Percentiles rank a stretch among this genome's conserved stretches.
Conservation (phyloP, 352 stramenopile genomes). For the Lagenidium giganteum region DNA sequence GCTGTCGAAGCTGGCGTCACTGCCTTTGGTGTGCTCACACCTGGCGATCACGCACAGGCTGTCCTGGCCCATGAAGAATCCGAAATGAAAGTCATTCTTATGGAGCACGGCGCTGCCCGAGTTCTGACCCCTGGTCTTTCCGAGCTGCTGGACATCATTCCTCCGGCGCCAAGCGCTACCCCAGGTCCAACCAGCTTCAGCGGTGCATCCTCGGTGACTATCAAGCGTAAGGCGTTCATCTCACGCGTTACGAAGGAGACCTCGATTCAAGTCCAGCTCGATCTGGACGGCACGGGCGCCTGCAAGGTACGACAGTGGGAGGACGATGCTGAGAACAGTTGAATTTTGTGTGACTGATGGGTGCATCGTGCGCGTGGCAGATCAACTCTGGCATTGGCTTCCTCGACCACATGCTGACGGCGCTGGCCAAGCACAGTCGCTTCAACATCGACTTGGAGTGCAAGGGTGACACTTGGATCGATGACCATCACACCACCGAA, state of each 20-base stretch:
- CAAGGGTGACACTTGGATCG: slow-evolving; percentile 93
- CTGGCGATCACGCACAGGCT: slow-evolving; percentile 75
- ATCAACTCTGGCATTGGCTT: slow-evolving; percentile 89
- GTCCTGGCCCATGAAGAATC: slow-evolving; percentile 55
- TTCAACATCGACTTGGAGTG: slow-evolving; percentile 88
- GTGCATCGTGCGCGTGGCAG: too few species aligned
- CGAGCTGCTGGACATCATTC: slow-evolving; percentile 80
- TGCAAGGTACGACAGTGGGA: slow-evolving; percentile 55
- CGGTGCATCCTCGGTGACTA: not conserved
- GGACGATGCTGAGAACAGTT: too few species aligned
- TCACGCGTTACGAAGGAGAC: slow-evolving; percentile 93
- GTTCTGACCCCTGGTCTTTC: slow-evolving; percentile 73
- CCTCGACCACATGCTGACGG: slow-evolving; percentile 90
- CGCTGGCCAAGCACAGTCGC: slow-evolving; percentile 86
- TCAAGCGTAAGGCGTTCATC: slow-evolving; percentile 14
- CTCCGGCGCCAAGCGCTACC: slow-evolving; percentile 7
- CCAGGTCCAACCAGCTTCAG: too few species aligned
- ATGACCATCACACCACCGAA: slow-evolving; percentile 96
- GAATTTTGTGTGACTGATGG: too few species aligned
- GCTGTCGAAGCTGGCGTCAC: slow-evolving; percentile 61
- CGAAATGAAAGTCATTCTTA: slow-evolving; percentile 42
- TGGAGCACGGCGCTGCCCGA: slow-evolving; percentile 43
- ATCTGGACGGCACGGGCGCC: slow-evolving; percentile 87
- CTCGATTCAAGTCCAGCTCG: slow-evolving; percentile 84
- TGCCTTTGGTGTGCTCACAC: slow-evolving; percentile 86